These are phyloP conservation scores for Paxillus involutus DNA, from an alignment of 768 basidiomycete genomes.

Conservation along the genomic window DNA sequence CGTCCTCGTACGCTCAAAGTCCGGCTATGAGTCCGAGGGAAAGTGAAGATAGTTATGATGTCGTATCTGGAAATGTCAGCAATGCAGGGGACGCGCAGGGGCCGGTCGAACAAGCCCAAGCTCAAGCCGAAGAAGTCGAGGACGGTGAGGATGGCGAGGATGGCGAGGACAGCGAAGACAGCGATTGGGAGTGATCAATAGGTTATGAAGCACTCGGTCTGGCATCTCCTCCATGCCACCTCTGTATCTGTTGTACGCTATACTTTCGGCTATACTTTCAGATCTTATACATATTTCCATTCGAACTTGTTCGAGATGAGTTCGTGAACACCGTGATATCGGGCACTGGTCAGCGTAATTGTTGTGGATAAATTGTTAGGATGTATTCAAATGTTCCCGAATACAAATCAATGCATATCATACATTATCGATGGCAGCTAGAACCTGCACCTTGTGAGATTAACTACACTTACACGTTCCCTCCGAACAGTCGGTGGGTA, in stretches of 20 bases:
- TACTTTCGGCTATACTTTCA: not conserved
- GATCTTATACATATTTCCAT: slow-evolving; percentile 9
- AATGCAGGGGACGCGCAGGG: slow-evolving; percentile 32
- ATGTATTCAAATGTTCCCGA: too few relatives aligned
- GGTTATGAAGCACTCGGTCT: not conserved
- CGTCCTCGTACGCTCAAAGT: slow-evolving; percentile 36
- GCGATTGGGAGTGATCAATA: slow-evolving; percentile 59
- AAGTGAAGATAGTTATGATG: slow-evolving; percentile 68
- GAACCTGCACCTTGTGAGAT: too few relatives aligned
- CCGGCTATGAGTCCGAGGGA: slow-evolving; percentile 47
- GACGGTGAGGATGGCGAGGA: slow-evolving; percentile 33
- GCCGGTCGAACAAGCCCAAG: slow-evolving; percentile 28
- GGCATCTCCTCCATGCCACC: not conserved
- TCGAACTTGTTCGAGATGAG: too few relatives aligned
- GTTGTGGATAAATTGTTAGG: too few relatives aligned
- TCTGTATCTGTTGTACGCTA: slow-evolving; percentile 20
- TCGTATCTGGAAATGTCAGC: slow-evolving; percentile 56
- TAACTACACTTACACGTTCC: too few relatives aligned
- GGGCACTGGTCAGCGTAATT: too few relatives aligned
- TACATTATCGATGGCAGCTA: too few relatives aligned
- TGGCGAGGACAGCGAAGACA: slow-evolving; percentile 33
- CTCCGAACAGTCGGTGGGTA: too few relatives aligned
- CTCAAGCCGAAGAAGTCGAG: slow-evolving; percentile 37
- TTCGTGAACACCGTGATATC: too few relatives aligned
- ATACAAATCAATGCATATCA: too few relatives aligned